Evolutionary conservation across 2,329 filamentous ascomycete species (phyloP).

Genomic region (Dactylellina parvicollis): DNA sequence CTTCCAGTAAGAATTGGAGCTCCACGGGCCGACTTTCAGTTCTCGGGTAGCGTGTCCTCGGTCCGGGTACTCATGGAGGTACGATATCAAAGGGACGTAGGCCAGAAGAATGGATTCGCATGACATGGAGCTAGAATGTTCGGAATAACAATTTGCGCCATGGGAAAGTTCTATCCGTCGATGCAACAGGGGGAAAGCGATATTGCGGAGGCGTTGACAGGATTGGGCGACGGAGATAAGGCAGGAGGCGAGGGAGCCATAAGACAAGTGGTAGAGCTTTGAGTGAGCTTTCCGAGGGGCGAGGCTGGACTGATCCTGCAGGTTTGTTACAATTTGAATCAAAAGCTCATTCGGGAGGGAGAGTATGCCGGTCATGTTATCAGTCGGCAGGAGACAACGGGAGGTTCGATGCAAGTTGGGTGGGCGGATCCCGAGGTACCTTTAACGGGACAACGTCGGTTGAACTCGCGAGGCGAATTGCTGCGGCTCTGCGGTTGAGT

Average conservation of each 20-base stretch:
- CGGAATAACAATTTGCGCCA: constrained; percentile 15
- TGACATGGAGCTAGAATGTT: constrained; percentile 24
- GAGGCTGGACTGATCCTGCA: constrained; percentile 19
- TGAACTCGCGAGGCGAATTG: too few relatives aligned
- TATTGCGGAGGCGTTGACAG: constrained; percentile 34
- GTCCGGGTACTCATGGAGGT: constrained; percentile 42
- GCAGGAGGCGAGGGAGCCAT: constrained; percentile 1
- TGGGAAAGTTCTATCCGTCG: constrained; percentile 44
- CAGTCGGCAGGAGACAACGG: too few relatives aligned
- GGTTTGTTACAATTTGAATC: constrained; percentile 14
- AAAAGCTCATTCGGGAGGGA: constrained; percentile 37
- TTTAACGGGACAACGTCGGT: too few relatives aligned
- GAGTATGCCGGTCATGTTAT: constrained; percentile 31
- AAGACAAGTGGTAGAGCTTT: constrained; percentile 38
- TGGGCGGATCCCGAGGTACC: too few relatives aligned
- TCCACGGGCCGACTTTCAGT: constrained; percentile 39
- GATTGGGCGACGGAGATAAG: constrained; percentile 30
- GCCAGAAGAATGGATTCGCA: constrained; percentile 39
- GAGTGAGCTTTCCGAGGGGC: constrained; percentile 30
- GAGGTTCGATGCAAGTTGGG: too few relatives aligned
- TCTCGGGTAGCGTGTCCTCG: constrained; percentile 44
- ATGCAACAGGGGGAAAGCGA: constrained; percentile 36
- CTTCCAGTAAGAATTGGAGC: constrained; percentile 30
- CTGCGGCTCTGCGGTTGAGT: too few relatives aligned
- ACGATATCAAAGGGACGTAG: constrained; percentile 45